Base-by-base conservation (phyloP, 495 filamentous ascomycete genomes). In the Hypoxylon perforatum region DNA sequence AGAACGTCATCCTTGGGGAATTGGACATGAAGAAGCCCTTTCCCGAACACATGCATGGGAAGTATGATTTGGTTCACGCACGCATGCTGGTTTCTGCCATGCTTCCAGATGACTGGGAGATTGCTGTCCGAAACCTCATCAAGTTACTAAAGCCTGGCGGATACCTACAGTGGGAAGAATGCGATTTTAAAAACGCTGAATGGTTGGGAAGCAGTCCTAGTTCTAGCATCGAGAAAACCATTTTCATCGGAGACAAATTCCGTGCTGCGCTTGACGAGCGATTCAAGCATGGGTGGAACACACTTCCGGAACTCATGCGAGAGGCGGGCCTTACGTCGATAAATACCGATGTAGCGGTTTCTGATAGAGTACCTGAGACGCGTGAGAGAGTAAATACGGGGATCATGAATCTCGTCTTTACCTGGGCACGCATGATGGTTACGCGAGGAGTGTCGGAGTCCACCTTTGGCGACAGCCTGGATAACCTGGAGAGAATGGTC, bases 21-120 rank as follows among this genome's bases (percentile, higher is more conserved):
- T 69, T 72, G 15, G 70, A 79, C 61, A 70, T 78, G 60, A 61
- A 64, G 50, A 28, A 42, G 28, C 75, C 77, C 3, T 76, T 79
- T 48, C 73, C 74, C 2, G 58, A 60, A 9, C 38, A 67, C 1
- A 61, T 77, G 38, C 48, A 58, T 22, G 69, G 67, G 28, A 73
- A 62, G 17, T 81, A 73, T 59, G 78, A 80, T 49, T 17, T 79
- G 9, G 73, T 80, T 9, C 73, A 74, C 23, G 69, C 76, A 21
- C 74, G 78, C 4, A 62, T 81, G 42, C 50, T 75, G 22, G 75
- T 74, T 61, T 60, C 71, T 45, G 74, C 69, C 9, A 75, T 63
- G 35, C 57, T 50, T 12, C 65, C 61, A 12, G 35, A 15, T 10
- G 76, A 73, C 3, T 73, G 66, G 75, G 52, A 35, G 38, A 54